phyloP scores from a whole-genome alignment of 2,329 filamentous ascomycete species.

The Nothopassalora personata region DNA sequence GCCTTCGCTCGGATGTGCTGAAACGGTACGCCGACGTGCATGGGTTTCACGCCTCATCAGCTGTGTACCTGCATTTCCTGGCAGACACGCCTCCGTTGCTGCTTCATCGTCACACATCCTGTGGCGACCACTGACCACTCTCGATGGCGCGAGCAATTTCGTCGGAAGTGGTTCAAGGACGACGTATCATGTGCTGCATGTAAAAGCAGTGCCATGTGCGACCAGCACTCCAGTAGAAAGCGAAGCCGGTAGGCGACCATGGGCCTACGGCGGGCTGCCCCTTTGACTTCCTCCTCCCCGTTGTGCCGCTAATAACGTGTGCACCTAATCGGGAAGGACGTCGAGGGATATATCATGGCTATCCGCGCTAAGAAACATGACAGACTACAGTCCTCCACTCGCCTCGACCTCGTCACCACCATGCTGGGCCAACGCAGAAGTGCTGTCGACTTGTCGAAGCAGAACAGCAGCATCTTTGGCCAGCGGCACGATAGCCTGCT shows the following conservation, averaged over 20 bases:
- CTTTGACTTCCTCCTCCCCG: neutral
- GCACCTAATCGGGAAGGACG: neutral
- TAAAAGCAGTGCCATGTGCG: neutral
- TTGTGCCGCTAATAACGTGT: neutral
- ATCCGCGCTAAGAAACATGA: neutral
- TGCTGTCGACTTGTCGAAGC: neutral
- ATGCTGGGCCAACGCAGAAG: conserved; percentile 9
- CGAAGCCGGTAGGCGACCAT: conserved; percentile 1
- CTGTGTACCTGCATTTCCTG: conserved; percentile 5
- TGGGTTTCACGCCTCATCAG: conserved; percentile 1
- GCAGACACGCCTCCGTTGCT: neutral
- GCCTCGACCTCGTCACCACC: conserved; percentile 17
- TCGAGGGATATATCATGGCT: conserved; percentile 2
- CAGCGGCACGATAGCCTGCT: neutral
- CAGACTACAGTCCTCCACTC: conserved; percentile 7
- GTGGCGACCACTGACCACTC: conserved; percentile 1
- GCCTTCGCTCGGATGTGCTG: neutral
- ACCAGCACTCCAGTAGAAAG: neutral
- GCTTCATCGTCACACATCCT: conserved; percentile 1
- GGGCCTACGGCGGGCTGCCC: neutral
- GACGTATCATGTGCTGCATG: neutral
- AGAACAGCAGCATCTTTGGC: neutral
- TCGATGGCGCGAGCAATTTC: conserved; percentile 7
- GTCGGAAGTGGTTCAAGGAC: conserved; percentile 9
- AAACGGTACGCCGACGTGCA: conserved; percentile 8